Conservation (phyloP, 2,329 filamentous ascomycete genomes). For the Metarhizium humberi region DNA sequence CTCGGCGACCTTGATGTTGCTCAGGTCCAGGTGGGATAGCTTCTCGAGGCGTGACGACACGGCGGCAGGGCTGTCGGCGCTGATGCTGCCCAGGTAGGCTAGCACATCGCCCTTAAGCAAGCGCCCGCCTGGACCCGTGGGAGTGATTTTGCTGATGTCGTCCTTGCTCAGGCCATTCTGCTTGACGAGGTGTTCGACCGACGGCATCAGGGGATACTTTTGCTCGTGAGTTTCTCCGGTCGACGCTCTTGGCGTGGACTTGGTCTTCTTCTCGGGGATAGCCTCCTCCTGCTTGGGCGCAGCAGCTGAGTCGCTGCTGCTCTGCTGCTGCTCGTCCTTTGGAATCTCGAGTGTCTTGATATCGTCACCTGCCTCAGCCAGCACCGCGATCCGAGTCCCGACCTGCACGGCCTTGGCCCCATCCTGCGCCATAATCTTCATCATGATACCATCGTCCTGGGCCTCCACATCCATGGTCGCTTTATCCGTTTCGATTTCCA, state of each 20-base stretch:
- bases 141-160: conserved; percentile 71
- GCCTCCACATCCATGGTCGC: conserved; percentile 92
- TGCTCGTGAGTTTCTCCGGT: conserved; percentile 49
- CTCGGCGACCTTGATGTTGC: conserved; percentile 79
- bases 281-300: conserved; percentile 14
- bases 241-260: conserved; percentile 25
- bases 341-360: conserved; percentile 65
- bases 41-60: conserved; percentile 65
- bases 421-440: conserved; percentile 69
- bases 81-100: conserved; percentile 74
- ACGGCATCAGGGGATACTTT: conserved; percentile 69
- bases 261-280: conserved; percentile 40
- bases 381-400: conserved; percentile 70
- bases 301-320: conserved; percentile 5
- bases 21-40: conserved; percentile 79
- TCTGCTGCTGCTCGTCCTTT: conserved; percentile 47
- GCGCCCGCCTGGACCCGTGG: conserved; percentile 79
- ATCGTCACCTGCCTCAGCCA: conserved; percentile 76
- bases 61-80: conserved; percentile 59
- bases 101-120: conserved; percentile 93
- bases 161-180: conserved; percentile 67
- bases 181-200: conserved; percentile 73
- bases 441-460: conserved; percentile 77
- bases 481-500: conserved; percentile 93
- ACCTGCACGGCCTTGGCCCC: conserved; percentile 71